Percentiles rank a stretch among this genome's conserved stretches.
phyloP scores from a whole-genome alignment of 768 basidiomycete species.

The Chalciporus sphaerocephalus region DNA sequence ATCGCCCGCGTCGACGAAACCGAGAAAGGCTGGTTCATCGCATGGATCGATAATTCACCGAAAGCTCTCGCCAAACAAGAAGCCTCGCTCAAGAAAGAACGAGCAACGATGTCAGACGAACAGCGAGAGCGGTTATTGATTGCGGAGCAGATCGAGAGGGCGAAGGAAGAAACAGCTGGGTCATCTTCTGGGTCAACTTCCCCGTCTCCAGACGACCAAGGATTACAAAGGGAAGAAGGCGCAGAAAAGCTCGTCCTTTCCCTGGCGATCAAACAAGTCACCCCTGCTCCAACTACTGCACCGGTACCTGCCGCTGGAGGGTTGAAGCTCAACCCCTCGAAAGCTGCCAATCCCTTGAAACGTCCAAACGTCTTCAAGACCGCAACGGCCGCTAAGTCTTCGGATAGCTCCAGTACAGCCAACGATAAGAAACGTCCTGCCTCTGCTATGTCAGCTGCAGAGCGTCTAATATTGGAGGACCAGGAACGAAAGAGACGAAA shows the following conservation, averaged over 20 bases:
- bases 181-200: conserved; percentile 29
- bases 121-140: conserved; percentile 88
- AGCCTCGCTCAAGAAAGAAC: conserved; percentile 86
- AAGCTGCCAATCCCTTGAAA: conserved; percentile 57
- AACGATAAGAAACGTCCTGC: conserved; percentile 61
- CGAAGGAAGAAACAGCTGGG: conserved; percentile 43
- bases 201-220: conserved; percentile 46
- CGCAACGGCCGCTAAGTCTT: conserved; percentile 30
- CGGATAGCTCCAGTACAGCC: conserved; percentile 26
- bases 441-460: conserved; percentile 73
- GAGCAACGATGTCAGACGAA: conserved; percentile 88
- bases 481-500: conserved; percentile 82
- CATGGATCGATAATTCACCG: conserved; percentile 96
- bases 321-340: conserved; percentile 57
- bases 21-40: conserved; percentile 96
- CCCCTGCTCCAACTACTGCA: conserved; percentile 23
- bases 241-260: conserved; percentile 74
- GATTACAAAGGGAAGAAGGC: conserved; percentile 67
- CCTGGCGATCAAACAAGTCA: conserved; percentile 52
- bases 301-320: conserved; percentile 35
- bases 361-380: conserved; percentile 73
- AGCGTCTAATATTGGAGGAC: conserved; percentile 84
- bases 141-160: conserved; percentile 91
- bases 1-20: conserved; percentile 94
- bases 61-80: conserved; percentile 89